Evolutionary conservation across 495 filamentous ascomycete species (phyloP).

Genomic region (Hypoxylon perforatum): DNA sequence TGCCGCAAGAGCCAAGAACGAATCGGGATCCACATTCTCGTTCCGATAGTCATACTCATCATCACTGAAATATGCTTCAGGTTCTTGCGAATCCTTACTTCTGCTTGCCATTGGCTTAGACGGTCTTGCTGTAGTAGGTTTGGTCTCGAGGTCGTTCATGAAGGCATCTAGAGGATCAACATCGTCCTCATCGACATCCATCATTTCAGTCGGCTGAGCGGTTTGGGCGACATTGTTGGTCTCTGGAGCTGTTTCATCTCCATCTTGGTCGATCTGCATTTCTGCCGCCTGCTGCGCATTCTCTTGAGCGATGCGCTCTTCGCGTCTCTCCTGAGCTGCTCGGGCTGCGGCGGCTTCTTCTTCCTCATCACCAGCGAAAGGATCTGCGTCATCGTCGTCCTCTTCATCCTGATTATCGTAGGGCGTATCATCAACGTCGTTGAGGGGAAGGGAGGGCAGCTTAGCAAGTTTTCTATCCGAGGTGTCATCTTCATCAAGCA

Average conservation of each 20-base stretch:
- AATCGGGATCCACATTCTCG: constrained; percentile 79
- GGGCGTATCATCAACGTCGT: constrained; percentile 67
- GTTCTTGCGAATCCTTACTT: constrained; percentile 65
- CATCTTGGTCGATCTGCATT: constrained; percentile 54
- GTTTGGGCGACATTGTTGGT: constrained; percentile 34
- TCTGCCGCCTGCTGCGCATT: constrained; percentile 64
- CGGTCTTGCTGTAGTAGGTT: constrained; percentile 43
- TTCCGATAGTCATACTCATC: constrained; percentile 82
- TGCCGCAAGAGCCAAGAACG: constrained; percentile 83
- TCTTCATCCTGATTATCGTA: constrained; percentile 70
- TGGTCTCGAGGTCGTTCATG: constrained; percentile 80
- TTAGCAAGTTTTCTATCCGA: constrained; percentile 87
- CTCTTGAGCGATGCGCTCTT: constrained; percentile 59
- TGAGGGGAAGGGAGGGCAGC: constrained; percentile 78
- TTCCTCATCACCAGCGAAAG: constrained; percentile 83
- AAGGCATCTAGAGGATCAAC: constrained; percentile 95
- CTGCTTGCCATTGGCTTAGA: constrained; percentile 32
- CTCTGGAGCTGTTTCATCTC: constrained; percentile 46
- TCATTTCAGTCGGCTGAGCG: constrained; percentile 47
- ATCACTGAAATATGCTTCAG: constrained; percentile 86
- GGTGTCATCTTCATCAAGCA: constrained; percentile 88
- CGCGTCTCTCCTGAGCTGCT: constrained; percentile 68
- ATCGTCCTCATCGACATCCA: constrained; percentile 72
- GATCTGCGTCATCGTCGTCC: constrained; percentile 78
- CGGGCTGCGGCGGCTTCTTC: constrained; percentile 86